Conservation (phyloP, 2,329 filamentous ascomycete genomes). For the Arthrobotrys conoides region DNA sequence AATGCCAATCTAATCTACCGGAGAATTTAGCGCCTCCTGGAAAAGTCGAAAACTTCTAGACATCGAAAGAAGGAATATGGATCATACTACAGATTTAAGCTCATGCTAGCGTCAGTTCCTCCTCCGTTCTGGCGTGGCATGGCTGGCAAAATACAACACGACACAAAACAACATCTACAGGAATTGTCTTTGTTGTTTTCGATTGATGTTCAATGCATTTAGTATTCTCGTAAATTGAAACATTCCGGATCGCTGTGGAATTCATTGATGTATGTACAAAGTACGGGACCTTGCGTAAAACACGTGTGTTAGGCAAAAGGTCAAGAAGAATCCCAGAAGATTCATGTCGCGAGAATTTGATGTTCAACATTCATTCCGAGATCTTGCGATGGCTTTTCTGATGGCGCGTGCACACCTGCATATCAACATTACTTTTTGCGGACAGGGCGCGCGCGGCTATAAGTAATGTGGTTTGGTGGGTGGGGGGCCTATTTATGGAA, state of each 20-base stretch:
- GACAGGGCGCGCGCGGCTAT: slow-evolving; percentile 18
- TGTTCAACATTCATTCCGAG: background rate
- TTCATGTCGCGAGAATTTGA: background rate
- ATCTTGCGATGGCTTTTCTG: slow-evolving; percentile 7
- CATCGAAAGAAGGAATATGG: slow-evolving; percentile 26
- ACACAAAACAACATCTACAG: slow-evolving; percentile 12
- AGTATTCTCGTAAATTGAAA: background rate
- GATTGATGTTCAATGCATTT: background rate
- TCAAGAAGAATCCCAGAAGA: background rate
- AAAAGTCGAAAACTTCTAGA: background rate
- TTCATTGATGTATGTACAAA: background rate
- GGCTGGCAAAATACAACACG: slow-evolving; percentile 19
- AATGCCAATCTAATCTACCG: slow-evolving; percentile 12
- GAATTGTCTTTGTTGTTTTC: background rate
- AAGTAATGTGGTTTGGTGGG: too few species aligned
- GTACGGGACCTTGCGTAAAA: background rate
- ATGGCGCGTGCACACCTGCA: slow-evolving; percentile 13
- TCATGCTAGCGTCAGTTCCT: slow-evolving; percentile 15
- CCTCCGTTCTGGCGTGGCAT: slow-evolving; percentile 11
- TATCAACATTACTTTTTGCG: slow-evolving; percentile 18
- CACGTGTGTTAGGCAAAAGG: slow-evolving; percentile 6
- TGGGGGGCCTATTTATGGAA: slow-evolving; percentile 14
- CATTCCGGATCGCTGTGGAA: background rate
- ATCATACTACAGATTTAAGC: background rate
- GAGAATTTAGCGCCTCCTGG: background rate